Evolutionary conservation across 2,329 filamentous ascomycete species (phyloP), one percentile per base, ranked within the genome.

Genomic region (Podosphaera aphanis): DNA sequence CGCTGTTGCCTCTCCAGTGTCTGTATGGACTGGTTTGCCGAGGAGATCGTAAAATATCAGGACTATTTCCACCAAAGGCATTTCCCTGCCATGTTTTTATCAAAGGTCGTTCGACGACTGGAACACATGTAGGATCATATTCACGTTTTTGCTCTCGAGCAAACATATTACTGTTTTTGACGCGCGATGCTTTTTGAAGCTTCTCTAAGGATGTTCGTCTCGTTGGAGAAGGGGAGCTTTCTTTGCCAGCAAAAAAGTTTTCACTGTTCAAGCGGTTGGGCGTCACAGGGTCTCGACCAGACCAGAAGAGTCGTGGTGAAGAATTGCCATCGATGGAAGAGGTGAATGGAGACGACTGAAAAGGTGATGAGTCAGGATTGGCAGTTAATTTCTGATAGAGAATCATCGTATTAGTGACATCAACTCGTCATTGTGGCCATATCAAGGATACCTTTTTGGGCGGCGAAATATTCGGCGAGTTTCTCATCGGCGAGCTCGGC

Each of bases 81-180:
- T 79, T 84, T 60, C 73, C 75, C 63, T 83, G 80, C 56, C 83
- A 67, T 49, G 70, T 67, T 60, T 77, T 79, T 58, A 82, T 75
- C 52, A 92, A 69, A 33, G 86, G 84, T 51, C 85, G 75, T 64
- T 95, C 83, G 49, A 93, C 72, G 48, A 82, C 69, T 40, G 81
- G 79, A 46, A 85, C 64, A 52, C 75, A 74, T 47, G 79, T 72
- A 23, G 86, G 84, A 61, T 94, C 84, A 67, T 94, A 94, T 66
- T 92, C 82, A 61, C 85, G 76, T 64, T 86, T 86, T 59, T 85
- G 80, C 64, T 94, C 86, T 46, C 86, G 79, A 37, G 84, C 85
- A 60, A 93, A 83, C 70, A 95, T 94, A 65, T 79, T 93, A 71
- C 88, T 94, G 66, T 93, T 95, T 70, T 88, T 93, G 57, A 98